Conservation (phyloP, 176 grass and related monocot genomes). For the Oryza officinalis region DNA sequence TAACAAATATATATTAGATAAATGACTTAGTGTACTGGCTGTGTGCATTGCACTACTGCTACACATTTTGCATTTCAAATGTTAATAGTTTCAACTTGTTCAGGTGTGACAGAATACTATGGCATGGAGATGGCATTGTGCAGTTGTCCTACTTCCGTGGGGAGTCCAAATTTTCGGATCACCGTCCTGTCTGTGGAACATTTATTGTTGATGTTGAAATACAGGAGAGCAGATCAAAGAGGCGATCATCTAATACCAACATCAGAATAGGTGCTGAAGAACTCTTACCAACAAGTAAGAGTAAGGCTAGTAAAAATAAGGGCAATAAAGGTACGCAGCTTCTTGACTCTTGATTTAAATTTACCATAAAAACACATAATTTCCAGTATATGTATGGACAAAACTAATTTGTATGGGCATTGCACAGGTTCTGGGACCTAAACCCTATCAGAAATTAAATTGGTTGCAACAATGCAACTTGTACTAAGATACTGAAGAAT, state of each 20-base stretch:
- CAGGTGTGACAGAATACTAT: constrained; percentile 88
- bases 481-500: constrained; percentile 14
- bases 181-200: constrained; percentile 69
- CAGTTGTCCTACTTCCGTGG: constrained; percentile 66
- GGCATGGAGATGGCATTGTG: constrained; percentile 61
- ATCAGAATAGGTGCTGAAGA: constrained; percentile 73
- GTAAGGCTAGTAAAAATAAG: constrained; percentile 37
- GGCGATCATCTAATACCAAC: constrained; percentile 47
- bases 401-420: constrained; percentile 26
- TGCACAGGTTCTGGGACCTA: constrained; percentile 32
- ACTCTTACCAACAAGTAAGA: constrained; percentile 41
- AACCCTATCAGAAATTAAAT: not conserved
- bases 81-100: constrained; percentile 16
- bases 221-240: constrained; percentile 50
- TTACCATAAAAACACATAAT: not conserved
- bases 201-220: constrained; percentile 58
- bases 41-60: not conserved
- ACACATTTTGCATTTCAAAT: not conserved
- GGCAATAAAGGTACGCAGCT: constrained; percentile 36
- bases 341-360: constrained; percentile 7
- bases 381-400: not conserved
- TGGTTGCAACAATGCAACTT: not conserved
- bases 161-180: constrained; percentile 79
- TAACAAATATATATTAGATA: not conserved
- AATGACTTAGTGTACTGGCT: not conserved